These are phyloP conservation scores for Royoungia palumana DNA, from an alignment of 768 basidiomycete genomes.

Conservation along the genomic window DNA sequence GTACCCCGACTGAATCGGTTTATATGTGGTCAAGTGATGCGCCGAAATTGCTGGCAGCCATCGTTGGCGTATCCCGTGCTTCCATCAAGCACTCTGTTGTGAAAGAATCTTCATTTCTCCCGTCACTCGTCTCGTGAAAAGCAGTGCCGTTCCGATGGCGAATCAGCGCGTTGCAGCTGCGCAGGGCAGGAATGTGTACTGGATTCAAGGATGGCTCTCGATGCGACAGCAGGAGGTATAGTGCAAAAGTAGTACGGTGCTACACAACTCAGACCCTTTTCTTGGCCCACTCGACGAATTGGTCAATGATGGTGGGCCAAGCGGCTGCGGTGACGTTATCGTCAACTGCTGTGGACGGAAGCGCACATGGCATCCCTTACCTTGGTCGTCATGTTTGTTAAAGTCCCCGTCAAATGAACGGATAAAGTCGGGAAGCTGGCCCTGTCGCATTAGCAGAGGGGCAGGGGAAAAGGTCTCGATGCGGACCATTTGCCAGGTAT, in stretches of 20 bases:
- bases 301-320: conserved; percentile 86
- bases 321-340: conserved; percentile 48
- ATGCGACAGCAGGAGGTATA: conserved; percentile 12
- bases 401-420: conserved; percentile 72
- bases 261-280: conserved; percentile 15
- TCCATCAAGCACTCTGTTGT: conserved; percentile 22
- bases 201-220: background rate
- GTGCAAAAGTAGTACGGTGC: background rate
- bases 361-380: conserved; percentile 39
- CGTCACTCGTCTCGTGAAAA: conserved; percentile 22
- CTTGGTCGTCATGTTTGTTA: conserved; percentile 70
- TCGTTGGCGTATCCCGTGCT: conserved; percentile 22
- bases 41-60: conserved; percentile 23
- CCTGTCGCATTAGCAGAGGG: conserved; percentile 5
- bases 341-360: background rate
- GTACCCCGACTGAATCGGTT: background rate
- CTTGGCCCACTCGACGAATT: conserved; percentile 71
- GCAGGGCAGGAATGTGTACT: too few species aligned
- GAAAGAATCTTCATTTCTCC: conserved; percentile 31
- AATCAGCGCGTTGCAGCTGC: too few species aligned
- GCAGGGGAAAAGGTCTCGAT: conserved; percentile 4
- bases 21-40: conserved; percentile 22
- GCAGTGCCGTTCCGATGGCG: background rate
- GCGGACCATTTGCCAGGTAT: conserved; percentile 84
- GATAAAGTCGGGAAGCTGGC: conserved; percentile 76